These are phyloP conservation scores for Xerocomus amazonicus DNA, from an alignment of 1,284 basidiomycete genomes.

Conservation along the genomic window DNA sequence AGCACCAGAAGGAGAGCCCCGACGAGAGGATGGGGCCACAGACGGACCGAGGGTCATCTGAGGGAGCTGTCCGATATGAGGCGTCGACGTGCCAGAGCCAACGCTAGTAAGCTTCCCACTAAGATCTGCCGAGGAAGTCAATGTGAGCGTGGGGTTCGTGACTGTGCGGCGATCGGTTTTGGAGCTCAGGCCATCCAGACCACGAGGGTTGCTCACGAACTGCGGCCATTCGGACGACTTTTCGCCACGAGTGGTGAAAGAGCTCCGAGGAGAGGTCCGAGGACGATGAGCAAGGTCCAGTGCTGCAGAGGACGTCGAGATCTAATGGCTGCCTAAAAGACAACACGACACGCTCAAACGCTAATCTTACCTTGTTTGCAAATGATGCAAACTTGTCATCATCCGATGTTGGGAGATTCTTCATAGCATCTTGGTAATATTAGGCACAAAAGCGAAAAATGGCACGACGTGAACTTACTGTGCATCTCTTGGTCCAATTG, in stretches of 20 bases:
- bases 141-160: conserved; percentile 66
- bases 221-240: conserved; percentile 93
- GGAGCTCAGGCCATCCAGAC: conserved; percentile 50
- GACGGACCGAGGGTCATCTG: conserved; percentile 47
- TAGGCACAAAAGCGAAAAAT: conserved; percentile 11
- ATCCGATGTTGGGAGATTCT: conserved; percentile 87
- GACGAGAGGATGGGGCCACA: conserved; percentile 51
- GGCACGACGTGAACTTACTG: conserved; percentile 50
- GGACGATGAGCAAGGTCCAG: conserved; percentile 89
- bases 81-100: conserved; percentile 58
- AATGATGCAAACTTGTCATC: conserved; percentile 80
- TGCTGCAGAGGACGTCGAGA: conserved; percentile 89
- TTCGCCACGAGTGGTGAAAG: conserved; percentile 57
- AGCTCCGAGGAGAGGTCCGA: conserved; percentile 70
- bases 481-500: conserved; percentile 89
- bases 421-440: conserved; percentile 72
- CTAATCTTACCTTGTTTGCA: conserved; percentile 58
- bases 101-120: conserved; percentile 42
- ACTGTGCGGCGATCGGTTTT: conserved; percentile 63
- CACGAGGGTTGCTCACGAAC: conserved; percentile 64
- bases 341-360: neutral
- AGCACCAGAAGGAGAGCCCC: conserved; percentile 64
- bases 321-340: conserved; percentile 37
- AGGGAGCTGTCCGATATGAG: conserved; percentile 59
- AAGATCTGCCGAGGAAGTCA: conserved; percentile 54